phyloP scores from a whole-genome alignment of 345 rosid species.

The Lenwebbia sp. region DNA sequence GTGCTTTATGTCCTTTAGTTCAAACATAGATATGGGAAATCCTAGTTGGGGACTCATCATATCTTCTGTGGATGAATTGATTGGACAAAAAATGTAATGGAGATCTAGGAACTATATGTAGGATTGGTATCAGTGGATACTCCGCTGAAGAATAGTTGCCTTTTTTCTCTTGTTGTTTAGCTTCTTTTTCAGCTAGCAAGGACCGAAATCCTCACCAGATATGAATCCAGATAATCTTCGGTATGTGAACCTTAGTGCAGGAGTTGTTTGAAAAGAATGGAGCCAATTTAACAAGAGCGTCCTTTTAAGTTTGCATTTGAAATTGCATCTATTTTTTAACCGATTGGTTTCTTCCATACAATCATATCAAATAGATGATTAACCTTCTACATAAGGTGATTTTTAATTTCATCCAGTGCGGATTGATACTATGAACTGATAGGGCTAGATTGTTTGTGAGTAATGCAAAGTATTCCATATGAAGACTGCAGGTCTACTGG shows the following conservation, averaged over 20 bases:
- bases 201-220: neutral
- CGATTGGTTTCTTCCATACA: neutral
- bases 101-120: neutral
- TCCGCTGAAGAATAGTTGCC: neutral
- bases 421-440: neutral
- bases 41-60: neutral
- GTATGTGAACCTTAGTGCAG: neutral
- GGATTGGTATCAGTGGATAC: neutral
- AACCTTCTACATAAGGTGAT: neutral
- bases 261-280: neutral
- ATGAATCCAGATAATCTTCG: neutral
- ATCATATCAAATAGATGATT: neutral
- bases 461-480: neutral
- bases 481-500: neutral
- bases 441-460: neutral
- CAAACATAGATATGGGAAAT: neutral
- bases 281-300: neutral
- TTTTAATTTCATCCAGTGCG: neutral
- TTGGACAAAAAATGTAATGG: neutral
- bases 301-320: neutral
- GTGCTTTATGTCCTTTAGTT: neutral
- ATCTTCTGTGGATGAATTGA: neutral
- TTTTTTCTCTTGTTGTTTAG: neutral
- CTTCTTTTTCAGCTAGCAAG: neutral
- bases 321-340: neutral